Base-by-base conservation (phyloP, 73 alveolate species). In the Tetrahymena thermophila region DNA sequence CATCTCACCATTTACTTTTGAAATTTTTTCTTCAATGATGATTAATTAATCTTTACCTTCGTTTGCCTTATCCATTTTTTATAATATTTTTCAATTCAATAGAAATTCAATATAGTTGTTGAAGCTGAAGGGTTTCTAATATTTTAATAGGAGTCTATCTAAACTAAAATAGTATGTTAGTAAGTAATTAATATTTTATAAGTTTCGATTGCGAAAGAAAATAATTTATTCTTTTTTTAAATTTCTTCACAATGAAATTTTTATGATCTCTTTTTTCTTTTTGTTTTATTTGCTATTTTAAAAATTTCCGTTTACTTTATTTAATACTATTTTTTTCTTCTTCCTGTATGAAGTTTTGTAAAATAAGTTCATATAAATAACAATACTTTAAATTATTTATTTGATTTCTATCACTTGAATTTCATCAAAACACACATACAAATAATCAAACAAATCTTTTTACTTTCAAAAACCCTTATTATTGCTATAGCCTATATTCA, bases 1-100 rank as follows among this genome's bases (percentile, higher is more conserved):
- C 94, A 97, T 95, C 85, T 98, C 99, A 35, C 99, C 98, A 71
- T 97, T 96, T 15, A 97, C 94, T 93, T 96, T 97, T 43, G 97
- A 97, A 94, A 98, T 97, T 96, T 97, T 97, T 97, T 98, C 99
- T 93, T 98, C 99, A 35, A 98, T 96, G 85, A 97, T 98, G 94
- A 94, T 94, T 35, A 89, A 71, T 34, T 95, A 56, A 71, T 95
- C 97, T 71, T 71, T 71, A 25, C 89, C 89, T 23, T 71, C 89
- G 89, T 71, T 71, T 71, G 89, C 89, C 89, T 25, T 71, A 71
- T 71, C 89, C 89, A 71, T 71, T 71, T 71, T 31, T 71, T 23
- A 31, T 23, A 28, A 28, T 71, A 71, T 5, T 71, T 71, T 71
- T 71, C 35, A 71, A 31, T 23, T 71, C n/a, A 6, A 10, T 71